These are phyloP conservation scores for Aspergillus novoparasiticus DNA, from an alignment of 2,329 filamentous ascomycete species.

Conservation along the genomic window DNA sequence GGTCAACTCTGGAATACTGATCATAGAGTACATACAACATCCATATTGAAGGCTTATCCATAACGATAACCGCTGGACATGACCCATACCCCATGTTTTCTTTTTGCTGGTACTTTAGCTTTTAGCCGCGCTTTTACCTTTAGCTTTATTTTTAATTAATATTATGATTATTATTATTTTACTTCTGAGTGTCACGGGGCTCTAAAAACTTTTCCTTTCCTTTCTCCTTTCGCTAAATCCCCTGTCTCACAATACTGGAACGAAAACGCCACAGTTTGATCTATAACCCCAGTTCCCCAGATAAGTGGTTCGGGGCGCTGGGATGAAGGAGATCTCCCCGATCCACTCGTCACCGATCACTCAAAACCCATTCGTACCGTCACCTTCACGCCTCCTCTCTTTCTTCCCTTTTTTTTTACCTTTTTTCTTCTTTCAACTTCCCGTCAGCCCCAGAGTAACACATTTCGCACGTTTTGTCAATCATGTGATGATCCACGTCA, in stretches of 20 bases:
- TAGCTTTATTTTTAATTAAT: neutral
- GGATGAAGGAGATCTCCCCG: slow-evolving; percentile 20
- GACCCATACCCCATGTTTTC: neutral
- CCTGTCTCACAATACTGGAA: slow-evolving; percentile 5
- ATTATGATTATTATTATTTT: slow-evolving; percentile 4
- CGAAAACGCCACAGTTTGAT: slow-evolving; percentile 19
- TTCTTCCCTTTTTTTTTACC: neutral
- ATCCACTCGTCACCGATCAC: slow-evolving; percentile 16
- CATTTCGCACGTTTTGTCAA: slow-evolving; percentile 30
- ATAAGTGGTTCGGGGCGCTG: slow-evolving; percentile 20
- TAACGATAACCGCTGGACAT: neutral
- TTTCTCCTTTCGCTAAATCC: neutral
- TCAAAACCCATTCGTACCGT: neutral
- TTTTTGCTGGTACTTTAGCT: slow-evolving; percentile 2
- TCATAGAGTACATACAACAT: neutral
- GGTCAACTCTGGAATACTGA: neutral
- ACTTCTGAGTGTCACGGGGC: slow-evolving; percentile 15
- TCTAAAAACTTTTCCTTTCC: slow-evolving; percentile 6
- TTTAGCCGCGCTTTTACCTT: slow-evolving; percentile 9
- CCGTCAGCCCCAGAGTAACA: slow-evolving; percentile 20
- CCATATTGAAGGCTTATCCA: neutral
- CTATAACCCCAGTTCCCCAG: slow-evolving; percentile 17
- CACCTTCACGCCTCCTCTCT: neutral
- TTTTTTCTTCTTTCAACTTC: slow-evolving; percentile 13
- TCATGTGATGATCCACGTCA: slow-evolving; percentile 31